Percentiles rank a stretch among this genome's conserved stretches.
Evolutionary conservation across 2,329 filamentous ascomycete species (phyloP).

Genomic region (Thielaviopsis punctulata): DNA sequence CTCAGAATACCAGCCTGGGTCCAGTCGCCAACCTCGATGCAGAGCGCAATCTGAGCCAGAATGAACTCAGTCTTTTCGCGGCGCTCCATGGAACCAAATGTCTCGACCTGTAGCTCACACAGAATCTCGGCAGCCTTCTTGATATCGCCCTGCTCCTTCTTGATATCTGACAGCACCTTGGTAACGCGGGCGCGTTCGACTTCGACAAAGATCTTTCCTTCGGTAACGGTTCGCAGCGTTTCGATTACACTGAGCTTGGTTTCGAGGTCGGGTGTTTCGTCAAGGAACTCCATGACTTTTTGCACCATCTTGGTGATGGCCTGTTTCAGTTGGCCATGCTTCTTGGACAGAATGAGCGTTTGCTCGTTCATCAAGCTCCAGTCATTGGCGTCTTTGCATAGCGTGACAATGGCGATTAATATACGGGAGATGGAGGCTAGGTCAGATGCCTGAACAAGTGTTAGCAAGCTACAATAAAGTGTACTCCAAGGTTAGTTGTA

Average conservation of each 20-base stretch:
- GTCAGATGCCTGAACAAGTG: slow-evolving; percentile 61
- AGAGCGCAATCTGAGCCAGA: slow-evolving; percentile 80
- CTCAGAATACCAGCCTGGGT: slow-evolving; percentile 84
- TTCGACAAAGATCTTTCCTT: slow-evolving; percentile 99
- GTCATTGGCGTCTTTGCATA: slow-evolving; percentile 83
- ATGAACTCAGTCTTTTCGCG: slow-evolving; percentile 99
- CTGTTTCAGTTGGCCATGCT: slow-evolving; percentile 98
- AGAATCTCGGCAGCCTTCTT: slow-evolving; percentile 81
- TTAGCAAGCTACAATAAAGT: slow-evolving; percentile 15
- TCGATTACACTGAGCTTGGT: slow-evolving; percentile 90
- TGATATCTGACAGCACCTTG: slow-evolving; percentile 89
- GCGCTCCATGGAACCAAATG: slow-evolving; percentile 93
- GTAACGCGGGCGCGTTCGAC: slow-evolving; percentile 93
- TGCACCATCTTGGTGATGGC: slow-evolving; percentile 99
- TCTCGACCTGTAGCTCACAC: slow-evolving; percentile 96
- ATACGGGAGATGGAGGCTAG: slow-evolving; percentile 85
- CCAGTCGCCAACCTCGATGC: slow-evolving; percentile 93
- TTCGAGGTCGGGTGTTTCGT: slow-evolving; percentile 67
- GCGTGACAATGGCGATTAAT: slow-evolving; percentile 73
- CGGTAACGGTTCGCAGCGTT: slow-evolving; percentile 85
- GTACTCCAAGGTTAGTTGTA: slow-evolving; percentile 12
- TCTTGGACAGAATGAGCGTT: slow-evolving; percentile 89
- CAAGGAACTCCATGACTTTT: slow-evolving; percentile 80
- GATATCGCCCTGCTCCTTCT: slow-evolving; percentile 85
- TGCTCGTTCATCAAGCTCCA: slow-evolving; percentile 96